These are phyloP conservation scores for Pneumocystis jirovecii DNA, from an alignment of 1,139 yeast genomes.

Conservation along the genomic window DNA sequence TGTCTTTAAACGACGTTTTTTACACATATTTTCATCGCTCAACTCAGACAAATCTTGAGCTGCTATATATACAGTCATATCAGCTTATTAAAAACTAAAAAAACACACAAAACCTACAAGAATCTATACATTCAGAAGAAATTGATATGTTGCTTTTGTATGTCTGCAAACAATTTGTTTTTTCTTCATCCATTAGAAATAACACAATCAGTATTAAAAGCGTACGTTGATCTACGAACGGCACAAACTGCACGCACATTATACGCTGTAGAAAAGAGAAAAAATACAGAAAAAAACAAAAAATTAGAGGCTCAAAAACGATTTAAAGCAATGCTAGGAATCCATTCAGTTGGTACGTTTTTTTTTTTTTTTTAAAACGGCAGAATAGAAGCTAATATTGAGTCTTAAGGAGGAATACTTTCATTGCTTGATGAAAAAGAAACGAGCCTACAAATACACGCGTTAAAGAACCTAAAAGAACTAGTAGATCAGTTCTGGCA, in stretches of 20 bases:
- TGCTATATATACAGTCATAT: background rate
- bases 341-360: background rate
- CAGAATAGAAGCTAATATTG: background rate
- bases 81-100: background rate
- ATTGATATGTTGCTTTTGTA: background rate
- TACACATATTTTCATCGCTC: background rate
- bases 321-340: background rate
- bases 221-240: background rate
- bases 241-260: background rate
- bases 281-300: background rate
- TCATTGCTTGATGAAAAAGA: conserved; percentile 80
- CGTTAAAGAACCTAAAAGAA: conserved; percentile 63
- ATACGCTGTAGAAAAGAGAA: background rate
- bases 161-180: background rate
- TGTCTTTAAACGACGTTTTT: background rate
- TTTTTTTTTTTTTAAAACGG: background rate
- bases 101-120: background rate
- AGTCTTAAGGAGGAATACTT: conserved; percentile 31
- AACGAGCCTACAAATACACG: conserved; percentile 61
- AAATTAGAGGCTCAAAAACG: background rate
- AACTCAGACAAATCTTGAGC: background rate
- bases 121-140: background rate
- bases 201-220: background rate
- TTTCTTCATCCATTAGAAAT: background rate
- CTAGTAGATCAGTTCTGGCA: conserved; percentile 93